phyloP scores from a whole-genome alignment of 306 rosid species.

The Bauhinia variegata region DNA sequence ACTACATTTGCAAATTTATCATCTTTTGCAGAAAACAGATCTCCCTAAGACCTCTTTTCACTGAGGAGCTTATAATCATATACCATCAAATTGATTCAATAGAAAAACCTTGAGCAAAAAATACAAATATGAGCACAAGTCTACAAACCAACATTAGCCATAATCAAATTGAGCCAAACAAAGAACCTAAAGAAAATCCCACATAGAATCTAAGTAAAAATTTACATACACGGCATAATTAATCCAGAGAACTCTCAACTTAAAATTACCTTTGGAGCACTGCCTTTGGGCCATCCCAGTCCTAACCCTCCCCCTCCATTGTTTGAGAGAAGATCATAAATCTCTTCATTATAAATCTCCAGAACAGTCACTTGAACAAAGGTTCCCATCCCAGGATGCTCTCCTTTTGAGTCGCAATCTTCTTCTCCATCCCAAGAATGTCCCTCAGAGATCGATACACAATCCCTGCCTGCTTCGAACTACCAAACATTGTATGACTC shows the following conservation, averaged over 20 bases:
- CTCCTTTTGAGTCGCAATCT: constrained; percentile 41
- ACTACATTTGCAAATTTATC: background rate
- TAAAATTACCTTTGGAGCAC: constrained; percentile 69
- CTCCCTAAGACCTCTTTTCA: background rate
- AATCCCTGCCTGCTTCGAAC: constrained; percentile 85
- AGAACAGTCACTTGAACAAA: constrained; percentile 93
- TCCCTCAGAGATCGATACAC: constrained; percentile 84
- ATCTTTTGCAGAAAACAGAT: background rate
- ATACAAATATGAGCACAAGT: background rate
- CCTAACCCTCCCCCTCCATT: constrained; percentile 82
- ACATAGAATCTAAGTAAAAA: background rate
- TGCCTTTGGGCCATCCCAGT: constrained; percentile 85
- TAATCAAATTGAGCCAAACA: too few species aligned
- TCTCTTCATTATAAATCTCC: constrained; percentile 97
- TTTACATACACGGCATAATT: background rate
- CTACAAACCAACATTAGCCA: background rate
- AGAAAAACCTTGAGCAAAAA: constrained; percentile 9
- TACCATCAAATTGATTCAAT: constrained; percentile 7
- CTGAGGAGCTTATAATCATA: too few species aligned
- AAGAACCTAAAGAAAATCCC: background rate
- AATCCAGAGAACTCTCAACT: background rate
- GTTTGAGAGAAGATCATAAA: constrained; percentile 77
- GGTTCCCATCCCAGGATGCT: constrained; percentile 47
- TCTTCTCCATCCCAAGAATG: constrained; percentile 73
- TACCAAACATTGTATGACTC: constrained; percentile 97